Evolutionary conservation across 345 rosid species (phyloP).

Genomic region (Trapa incisa): DNA sequence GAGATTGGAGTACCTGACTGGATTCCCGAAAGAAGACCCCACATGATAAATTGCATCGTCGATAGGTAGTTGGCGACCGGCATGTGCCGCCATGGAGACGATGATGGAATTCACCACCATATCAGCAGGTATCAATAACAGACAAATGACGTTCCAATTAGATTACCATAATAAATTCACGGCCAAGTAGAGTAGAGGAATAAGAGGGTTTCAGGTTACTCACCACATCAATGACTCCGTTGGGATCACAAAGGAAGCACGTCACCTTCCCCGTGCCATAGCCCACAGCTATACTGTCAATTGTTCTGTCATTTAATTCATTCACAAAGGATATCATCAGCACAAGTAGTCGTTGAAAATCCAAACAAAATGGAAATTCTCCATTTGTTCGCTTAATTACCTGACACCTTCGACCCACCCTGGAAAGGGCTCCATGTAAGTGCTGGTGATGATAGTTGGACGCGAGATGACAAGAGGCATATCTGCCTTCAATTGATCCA

Average conservation of each 20-base stretch:
- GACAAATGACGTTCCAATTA: neutral
- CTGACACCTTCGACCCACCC: slow-evolving; percentile 85
- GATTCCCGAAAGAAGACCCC: slow-evolving; percentile 53
- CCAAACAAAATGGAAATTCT: too few species aligned
- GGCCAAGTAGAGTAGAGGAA: too few species aligned
- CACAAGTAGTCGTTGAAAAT: too few species aligned
- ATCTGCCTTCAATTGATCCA: slow-evolving; percentile 32
- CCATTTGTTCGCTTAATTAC: slow-evolving; percentile 9
- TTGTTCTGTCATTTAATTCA: slow-evolving; percentile 24
- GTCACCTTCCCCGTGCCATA: slow-evolving; percentile 70
- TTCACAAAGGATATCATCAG: neutral
- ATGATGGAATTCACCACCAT: slow-evolving; percentile 51
- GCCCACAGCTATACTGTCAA: slow-evolving; percentile 37
- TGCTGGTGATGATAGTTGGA: slow-evolving; percentile 62
- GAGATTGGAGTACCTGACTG: slow-evolving; percentile 24
- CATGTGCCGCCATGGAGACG: too few species aligned
- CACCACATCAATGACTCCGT: slow-evolving; percentile 57
- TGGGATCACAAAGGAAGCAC: slow-evolving; percentile 51
- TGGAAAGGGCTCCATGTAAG: slow-evolving; percentile 59
- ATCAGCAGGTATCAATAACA: slow-evolving; percentile 60
- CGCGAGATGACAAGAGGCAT: slow-evolving; percentile 44
- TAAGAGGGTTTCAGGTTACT: neutral
- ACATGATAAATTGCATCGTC: slow-evolving; percentile 45
- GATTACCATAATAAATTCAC: too few species aligned
- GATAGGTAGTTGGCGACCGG: slow-evolving; percentile 1